Evolutionary conservation across 108 stramenopile genomes (phyloP).

Genomic region (Aurantiochytrium sp.): DNA sequence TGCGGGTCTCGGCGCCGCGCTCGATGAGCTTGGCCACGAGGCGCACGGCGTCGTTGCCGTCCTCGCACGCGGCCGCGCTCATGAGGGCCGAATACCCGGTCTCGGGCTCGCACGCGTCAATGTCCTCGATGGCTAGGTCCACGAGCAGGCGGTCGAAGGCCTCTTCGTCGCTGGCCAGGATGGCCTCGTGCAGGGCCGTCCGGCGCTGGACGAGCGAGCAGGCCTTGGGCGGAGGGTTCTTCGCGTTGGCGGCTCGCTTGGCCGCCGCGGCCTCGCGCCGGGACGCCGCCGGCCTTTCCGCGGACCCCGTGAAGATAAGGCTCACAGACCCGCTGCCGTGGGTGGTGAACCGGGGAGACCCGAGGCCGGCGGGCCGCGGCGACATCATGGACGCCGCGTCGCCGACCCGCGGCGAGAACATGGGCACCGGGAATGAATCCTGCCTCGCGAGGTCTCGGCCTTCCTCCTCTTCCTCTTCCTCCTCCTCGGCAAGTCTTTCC

Average conservation of each 20-base stretch:
- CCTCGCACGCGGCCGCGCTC: constrained; percentile 24
- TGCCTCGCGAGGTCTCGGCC: neutral
- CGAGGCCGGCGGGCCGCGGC: neutral
- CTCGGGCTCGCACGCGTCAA: neutral
- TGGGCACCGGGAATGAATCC: neutral
- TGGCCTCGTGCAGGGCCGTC: constrained; percentile 10
- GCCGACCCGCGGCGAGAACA: neutral
- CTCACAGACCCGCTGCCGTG: neutral
- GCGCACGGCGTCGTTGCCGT: neutral
- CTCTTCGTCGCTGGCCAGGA: neutral
- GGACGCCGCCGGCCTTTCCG: too few relatives aligned
- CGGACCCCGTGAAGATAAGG: neutral
- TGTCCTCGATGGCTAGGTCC: neutral
- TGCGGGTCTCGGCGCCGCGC: neutral
- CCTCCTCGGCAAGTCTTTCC: neutral
- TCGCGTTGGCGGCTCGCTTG: neutral
- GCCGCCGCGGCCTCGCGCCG: too few relatives aligned
- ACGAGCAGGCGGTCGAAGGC: neutral
- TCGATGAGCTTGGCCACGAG: neutral
- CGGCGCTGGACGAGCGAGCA: neutral
- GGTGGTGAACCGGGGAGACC: neutral
- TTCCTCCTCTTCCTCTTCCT: neutral
- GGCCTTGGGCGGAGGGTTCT: neutral
- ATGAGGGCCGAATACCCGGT: constrained; percentile 19
- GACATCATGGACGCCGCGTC: neutral